Conservation (phyloP, 2,329 filamentous ascomycete species). For the Parafenestella ontariensis region DNA sequence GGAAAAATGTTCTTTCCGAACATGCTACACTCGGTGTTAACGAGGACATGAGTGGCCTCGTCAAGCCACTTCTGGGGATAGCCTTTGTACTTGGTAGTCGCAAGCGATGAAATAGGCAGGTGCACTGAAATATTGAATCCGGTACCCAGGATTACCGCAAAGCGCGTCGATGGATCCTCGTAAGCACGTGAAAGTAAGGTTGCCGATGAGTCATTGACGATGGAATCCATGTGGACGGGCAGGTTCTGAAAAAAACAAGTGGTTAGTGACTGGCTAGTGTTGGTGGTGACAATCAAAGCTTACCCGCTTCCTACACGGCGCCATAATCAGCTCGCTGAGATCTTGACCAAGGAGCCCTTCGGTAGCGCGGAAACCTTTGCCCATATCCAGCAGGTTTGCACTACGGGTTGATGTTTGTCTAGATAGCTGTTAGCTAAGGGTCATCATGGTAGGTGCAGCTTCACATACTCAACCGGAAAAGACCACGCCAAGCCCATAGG, state of each 20-base stretch:
- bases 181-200: conserved; percentile 69
- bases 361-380: conserved; percentile 69
- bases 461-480: conserved; percentile 65
- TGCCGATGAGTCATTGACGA: conserved; percentile 70
- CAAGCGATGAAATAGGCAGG: conserved; percentile 63
- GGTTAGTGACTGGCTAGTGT: conserved; percentile 21
- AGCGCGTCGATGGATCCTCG: conserved; percentile 64
- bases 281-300: conserved; percentile 15
- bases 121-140: conserved; percentile 71
- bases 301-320: conserved; percentile 61
- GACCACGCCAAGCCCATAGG: conserved; percentile 71
- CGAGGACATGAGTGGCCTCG: conserved; percentile 65
- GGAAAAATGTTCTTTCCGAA: conserved; percentile 66
- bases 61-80: conserved; percentile 63
- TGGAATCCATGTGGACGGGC: conserved; percentile 66
- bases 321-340: conserved; percentile 65
- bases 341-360: conserved; percentile 66
- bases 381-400: conserved; percentile 67
- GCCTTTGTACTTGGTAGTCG: conserved; percentile 62
- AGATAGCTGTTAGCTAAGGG: conserved; percentile 18
- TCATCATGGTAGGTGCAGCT: background rate
- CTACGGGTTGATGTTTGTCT: conserved; percentile 65
- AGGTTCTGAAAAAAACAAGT: conserved; percentile 51
- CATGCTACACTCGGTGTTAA: conserved; percentile 73
- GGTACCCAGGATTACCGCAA: conserved; percentile 70